Evolutionary conservation across 208 protist species (phyloP), one percentile per base, ranked within the genome.

Genomic region (Crithidia mellificae): DNA sequence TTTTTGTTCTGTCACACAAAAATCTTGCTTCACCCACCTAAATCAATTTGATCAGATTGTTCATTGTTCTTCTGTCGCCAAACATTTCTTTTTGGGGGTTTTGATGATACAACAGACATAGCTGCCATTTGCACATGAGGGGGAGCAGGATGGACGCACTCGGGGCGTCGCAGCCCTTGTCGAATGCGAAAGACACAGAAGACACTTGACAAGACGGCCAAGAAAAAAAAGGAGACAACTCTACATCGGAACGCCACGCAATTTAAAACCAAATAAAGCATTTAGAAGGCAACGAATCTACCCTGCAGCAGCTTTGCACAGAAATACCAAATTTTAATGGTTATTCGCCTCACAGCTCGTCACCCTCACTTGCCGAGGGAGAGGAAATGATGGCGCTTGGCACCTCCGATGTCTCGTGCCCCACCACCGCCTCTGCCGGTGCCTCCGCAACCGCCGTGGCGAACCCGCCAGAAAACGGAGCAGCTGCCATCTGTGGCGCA

Each of bases 321-420:
- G n/a, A n/a, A n/a, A n/a, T n/a, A n/a, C n/a, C n/a, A n/a, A n/a
- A n/a, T n/a, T n/a, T n/a, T n/a, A n/a, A n/a, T n/a, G n/a, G n/a
- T n/a, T n/a, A n/a, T n/a, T n/a, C 24, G 6, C 12, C 63, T 68
- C 22, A 57, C 24, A 57, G 43, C 59, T 68, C 68, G 4, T 54
- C 59, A 4, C 3, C 6, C 43, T 55, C 25, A n/a, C 32, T 47
- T n/a, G 6, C 46, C 11, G 57, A 69, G n/a, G 46, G 44, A 12
- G 56, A 67, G 19, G 61, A 67, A 15, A 68, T 39, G 44, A 61
- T 54, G 15, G 27, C 24, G 19, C 36, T 62, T 27, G 43, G 46
- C 12, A 61, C 44, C 17, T 52, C 52, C 4, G 62, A 49, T 14
- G 32, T 49, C n/a, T 63, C 29, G 3, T 38, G 27, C 43, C 29